phyloP scores from a whole-genome alignment of 139 green algal genomes.

The Micractinium sp. region DNA sequence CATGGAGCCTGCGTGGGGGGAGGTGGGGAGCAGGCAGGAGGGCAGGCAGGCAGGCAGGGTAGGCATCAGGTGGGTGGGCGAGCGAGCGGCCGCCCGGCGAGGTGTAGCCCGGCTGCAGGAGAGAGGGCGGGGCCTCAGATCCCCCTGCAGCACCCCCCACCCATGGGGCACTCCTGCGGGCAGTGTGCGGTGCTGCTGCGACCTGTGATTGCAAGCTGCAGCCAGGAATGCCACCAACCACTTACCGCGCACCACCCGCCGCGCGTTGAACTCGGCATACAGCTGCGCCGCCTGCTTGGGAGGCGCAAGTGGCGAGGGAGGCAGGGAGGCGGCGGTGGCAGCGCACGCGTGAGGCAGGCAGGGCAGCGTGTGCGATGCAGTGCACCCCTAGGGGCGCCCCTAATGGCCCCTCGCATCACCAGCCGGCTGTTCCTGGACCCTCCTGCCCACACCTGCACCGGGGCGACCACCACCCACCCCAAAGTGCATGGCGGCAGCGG shows the following conservation, averaged over 20 bases:
- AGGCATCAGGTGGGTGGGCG: background rate
- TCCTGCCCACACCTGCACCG: too few relatives aligned
- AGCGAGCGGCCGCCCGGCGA: background rate
- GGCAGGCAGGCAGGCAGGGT: too few relatives aligned
- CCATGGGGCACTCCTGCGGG: too few relatives aligned
- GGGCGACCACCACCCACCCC: background rate
- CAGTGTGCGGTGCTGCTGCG: background rate
- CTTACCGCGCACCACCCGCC: slow-evolving; percentile 55
- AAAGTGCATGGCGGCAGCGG: background rate
- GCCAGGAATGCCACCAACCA: background rate
- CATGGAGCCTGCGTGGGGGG: slow-evolving; percentile 33
- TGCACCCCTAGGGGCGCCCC: too few relatives aligned
- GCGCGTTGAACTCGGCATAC: slow-evolving; percentile 67
- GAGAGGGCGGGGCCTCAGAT: background rate
- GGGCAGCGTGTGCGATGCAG: background rate
- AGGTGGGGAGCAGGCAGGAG: background rate
- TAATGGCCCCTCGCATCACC: too few relatives aligned
- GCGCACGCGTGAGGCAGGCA: background rate
- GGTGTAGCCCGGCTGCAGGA: background rate
- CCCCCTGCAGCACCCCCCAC: too few relatives aligned
- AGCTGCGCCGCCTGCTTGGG: slow-evolving; percentile 61
- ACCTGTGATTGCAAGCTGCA: background rate
- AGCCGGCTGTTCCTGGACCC: too few relatives aligned
- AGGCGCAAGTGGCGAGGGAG: background rate
- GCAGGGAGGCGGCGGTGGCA: background rate